A percentile compares a stretch with the other conserved stretches of the same genome.
Conservation (phyloP, 495 filamentous ascomycete species). For the Thermochaetoides thermophila region DNA sequence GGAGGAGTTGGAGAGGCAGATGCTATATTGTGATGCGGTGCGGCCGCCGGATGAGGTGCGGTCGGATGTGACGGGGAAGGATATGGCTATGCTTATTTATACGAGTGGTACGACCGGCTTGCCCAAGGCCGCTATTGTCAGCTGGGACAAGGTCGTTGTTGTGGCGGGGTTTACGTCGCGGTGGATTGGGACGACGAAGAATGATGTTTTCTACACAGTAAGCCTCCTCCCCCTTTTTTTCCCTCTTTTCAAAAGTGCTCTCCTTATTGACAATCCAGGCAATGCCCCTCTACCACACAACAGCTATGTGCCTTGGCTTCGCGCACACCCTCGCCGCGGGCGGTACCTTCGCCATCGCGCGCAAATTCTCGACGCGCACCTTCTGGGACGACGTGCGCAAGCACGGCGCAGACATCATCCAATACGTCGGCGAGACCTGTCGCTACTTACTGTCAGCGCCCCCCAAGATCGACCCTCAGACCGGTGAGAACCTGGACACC, state of each 20-base stretch:
- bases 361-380: constrained; percentile 64
- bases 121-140: constrained; percentile 78
- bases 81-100: constrained; percentile 66
- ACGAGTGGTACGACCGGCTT: constrained; percentile 46
- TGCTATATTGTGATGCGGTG: constrained; percentile 37
- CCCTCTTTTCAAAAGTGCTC: neutral
- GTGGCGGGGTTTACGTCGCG: constrained; percentile 38
- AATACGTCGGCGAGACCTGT: constrained; percentile 92
- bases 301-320: constrained; percentile 61
- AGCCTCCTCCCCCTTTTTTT: constrained; percentile 1
- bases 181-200: constrained; percentile 41
- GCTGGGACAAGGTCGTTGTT: constrained; percentile 52
- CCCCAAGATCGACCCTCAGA: constrained; percentile 43
- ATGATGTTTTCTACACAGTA: constrained; percentile 74
- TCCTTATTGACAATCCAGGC: constrained; percentile 31
- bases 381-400: constrained; percentile 73
- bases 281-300: constrained; percentile 92
- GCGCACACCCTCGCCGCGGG: constrained; percentile 41
- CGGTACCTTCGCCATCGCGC: constrained; percentile 55
- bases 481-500: constrained; percentile 60
- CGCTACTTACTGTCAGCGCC: constrained; percentile 73
- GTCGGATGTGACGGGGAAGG: constrained; percentile 30
- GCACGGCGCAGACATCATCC: constrained; percentile 64
- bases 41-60: constrained; percentile 51
- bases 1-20: constrained; percentile 46